These are phyloP conservation scores for Paspalum notatum DNA, from an alignment of 176 grass and related monocot genomes.

Conservation along the genomic window DNA sequence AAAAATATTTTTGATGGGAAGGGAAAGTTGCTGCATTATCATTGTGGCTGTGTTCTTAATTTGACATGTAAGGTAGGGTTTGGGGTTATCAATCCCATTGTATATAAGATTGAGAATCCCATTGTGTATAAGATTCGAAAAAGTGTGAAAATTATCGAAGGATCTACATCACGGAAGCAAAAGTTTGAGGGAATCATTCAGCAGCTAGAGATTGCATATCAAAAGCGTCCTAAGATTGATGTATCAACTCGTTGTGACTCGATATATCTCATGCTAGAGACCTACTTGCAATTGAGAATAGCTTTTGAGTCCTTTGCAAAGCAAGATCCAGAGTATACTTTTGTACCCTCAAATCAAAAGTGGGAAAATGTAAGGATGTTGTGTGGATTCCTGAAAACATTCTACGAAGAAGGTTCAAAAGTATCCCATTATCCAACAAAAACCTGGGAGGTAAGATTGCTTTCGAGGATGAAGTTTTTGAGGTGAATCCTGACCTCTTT, in stretches of 20 bases:
- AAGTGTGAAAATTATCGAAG: not conserved
- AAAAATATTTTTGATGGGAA: not conserved
- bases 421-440: not conserved
- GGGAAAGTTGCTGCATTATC: no score
- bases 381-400: not conserved
- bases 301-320: not conserved
- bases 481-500: not conserved
- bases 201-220: not conserved
- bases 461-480: not conserved
- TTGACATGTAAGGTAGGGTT: not conserved
- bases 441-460: not conserved
- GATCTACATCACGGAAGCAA: not conserved
- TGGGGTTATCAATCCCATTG: not conserved
- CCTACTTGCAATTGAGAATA: not conserved
- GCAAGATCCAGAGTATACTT: not conserved
- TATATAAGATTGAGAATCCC: no score
- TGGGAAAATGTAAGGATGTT: not conserved
- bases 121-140: not conserved
- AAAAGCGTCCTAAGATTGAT: not conserved
- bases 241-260: not conserved
- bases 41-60: not conserved
- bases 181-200: not conserved
- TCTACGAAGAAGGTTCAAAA: not conserved
- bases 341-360: not conserved
- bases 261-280: not conserved